phyloP scores from a whole-genome alignment of 768 basidiomycete species.

The Tylopilus felleus region DNA sequence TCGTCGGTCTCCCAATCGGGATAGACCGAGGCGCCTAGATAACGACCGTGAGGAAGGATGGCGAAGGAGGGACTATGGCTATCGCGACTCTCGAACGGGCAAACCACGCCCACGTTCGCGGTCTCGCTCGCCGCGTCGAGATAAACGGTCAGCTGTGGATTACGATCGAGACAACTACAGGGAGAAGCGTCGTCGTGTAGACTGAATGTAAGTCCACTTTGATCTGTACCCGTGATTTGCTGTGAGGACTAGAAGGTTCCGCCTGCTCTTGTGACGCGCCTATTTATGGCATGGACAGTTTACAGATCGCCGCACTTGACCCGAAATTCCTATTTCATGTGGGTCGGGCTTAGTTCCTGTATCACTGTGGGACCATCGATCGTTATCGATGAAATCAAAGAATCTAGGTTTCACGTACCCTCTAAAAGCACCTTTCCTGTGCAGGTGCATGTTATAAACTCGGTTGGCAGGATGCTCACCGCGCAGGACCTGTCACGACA shows the following conservation, averaged over 20 bases:
- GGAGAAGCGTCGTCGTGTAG: slow-evolving; percentile 57
- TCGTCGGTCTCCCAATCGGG: slow-evolving; percentile 25
- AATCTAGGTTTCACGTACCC: neutral
- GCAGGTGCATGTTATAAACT: slow-evolving; percentile 15
- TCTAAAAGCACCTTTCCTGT: neutral
- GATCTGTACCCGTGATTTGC: neutral
- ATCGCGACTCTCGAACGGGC: slow-evolving; percentile 16
- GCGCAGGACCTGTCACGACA: slow-evolving; percentile 8
- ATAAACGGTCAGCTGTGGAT: slow-evolving; percentile 24
- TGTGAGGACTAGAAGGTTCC: neutral
- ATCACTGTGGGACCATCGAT: neutral
- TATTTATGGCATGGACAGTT: neutral
- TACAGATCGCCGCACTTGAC: slow-evolving; percentile 13
- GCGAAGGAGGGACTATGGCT: slow-evolving; percentile 15
- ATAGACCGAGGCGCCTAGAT: slow-evolving; percentile 24
- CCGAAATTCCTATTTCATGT: slow-evolving; percentile 1
- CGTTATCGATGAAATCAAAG: slow-evolving; percentile 19
- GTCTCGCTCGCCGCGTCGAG: slow-evolving; percentile 33
- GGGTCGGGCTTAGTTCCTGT: slow-evolving; percentile 3
- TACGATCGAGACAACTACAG: slow-evolving; percentile 35
- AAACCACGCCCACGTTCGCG: slow-evolving; percentile 28
- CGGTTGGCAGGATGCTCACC: neutral
- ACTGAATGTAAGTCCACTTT: slow-evolving; percentile 35
- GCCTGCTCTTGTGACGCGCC: neutral
- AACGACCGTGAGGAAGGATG: slow-evolving; percentile 21